Evolutionary conservation across 2,329 filamentous ascomycete genomes (phyloP).

Genomic region (Cordyceps militaris): DNA sequence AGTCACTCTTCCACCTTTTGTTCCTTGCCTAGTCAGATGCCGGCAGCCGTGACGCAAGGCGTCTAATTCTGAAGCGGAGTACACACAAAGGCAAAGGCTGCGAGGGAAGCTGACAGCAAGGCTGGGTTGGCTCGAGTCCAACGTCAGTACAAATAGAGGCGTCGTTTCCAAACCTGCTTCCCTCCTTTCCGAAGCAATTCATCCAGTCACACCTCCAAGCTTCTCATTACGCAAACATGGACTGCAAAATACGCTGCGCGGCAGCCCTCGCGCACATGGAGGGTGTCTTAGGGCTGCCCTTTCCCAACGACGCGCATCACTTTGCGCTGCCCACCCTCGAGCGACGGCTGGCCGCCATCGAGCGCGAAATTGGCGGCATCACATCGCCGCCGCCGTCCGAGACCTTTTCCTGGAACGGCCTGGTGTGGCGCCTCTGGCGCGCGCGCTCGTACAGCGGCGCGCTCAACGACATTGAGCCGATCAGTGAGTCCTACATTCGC

Average conservation of each 20-base stretch:
- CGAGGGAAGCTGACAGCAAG: too few relatives aligned
- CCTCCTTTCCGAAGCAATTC: background rate
- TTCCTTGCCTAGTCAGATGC: background rate
- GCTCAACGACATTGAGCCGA: too few relatives aligned
- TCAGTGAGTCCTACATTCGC: too few relatives aligned
- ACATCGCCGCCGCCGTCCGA: background rate
- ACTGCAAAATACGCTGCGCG: background rate
- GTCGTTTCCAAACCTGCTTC: background rate
- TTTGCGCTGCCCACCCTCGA: background rate
- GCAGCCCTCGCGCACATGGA: background rate
- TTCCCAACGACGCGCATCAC: background rate
- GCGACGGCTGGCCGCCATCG: background rate
- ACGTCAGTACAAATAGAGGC: background rate
- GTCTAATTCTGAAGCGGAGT: background rate
- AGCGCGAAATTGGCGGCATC: background rate
- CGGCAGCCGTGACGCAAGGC: background rate
- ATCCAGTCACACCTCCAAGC: too few relatives aligned
- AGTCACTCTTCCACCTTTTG: background rate
- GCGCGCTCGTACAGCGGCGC: too few relatives aligned
- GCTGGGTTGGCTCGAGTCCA: background rate
- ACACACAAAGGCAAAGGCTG: too few relatives aligned
- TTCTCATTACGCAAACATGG: background rate
- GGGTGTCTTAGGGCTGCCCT: background rate
- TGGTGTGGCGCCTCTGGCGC: too few relatives aligned
- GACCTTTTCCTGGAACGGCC: background rate